Evolutionary conservation across 306 rosid genomes (phyloP), one percentile per base, ranked within the genome.

Genomic region (Canavalia ensiformis): DNA sequence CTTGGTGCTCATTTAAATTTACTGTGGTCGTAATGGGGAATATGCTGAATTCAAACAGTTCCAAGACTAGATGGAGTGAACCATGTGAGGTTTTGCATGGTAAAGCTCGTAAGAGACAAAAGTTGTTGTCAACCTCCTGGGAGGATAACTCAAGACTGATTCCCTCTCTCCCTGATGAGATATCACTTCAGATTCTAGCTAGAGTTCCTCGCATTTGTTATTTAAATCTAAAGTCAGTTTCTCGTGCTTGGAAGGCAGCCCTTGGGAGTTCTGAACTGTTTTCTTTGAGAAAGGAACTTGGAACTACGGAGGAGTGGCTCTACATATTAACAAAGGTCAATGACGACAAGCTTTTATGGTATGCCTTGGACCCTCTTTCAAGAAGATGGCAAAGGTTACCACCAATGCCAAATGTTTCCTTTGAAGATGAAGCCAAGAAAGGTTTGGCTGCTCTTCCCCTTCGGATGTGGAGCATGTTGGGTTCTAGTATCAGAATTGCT

Each of bases 301-400:
- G 81, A 74, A 80, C 81, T 0, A 8, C 45, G 25, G 89, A 86
- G 71, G 89, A 86, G 71, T 86, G 89, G 89, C 75, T 86, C 34
- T 86, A 86, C 76, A 50, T 86, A 51, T 65, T 86, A 33, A 83
- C 87, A 1, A 86, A 76, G 72, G 75, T 50, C 57, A 74, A 83
- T 7, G 72, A 80, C 50, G 85, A 83, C 18, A 86, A 65, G 72
- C 87, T 86, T 71, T 63, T 86, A 10, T 83, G 87, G 89, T 65
- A 76, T 76, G 85, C 85, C 39, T 66, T 86, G 47, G 89, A 86
- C 71, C 89, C 89, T 58, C 63, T 76, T 54, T 75, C 81, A 25
- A 57, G 82, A 58, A 83, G 66, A 58, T 83, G 89, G 87, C 89
- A 83, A 72, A 80, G 78, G 81, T 68, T 86, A 57, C 89, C 87